Conservation (phyloP, 1,139 yeast species). For the Candida anutae region DNA sequence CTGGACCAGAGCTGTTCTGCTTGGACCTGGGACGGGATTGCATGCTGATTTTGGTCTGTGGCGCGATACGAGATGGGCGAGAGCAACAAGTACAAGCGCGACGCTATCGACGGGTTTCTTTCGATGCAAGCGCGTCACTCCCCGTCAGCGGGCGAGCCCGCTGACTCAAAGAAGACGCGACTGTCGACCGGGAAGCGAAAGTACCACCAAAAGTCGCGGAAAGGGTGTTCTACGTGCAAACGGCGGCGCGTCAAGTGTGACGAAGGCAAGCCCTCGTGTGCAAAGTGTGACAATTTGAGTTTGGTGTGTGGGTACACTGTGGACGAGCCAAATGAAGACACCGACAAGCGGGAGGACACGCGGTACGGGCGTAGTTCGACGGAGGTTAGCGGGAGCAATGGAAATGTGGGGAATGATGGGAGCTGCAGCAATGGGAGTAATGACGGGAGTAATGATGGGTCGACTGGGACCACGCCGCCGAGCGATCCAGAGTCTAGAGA, state of each 20-base stretch:
- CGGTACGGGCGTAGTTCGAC: background rate
- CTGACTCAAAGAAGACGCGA: slow-evolving; percentile 4
- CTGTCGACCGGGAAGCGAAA: slow-evolving; percentile 46
- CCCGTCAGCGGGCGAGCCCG: background rate
- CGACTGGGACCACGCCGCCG: background rate
- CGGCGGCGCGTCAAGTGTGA: slow-evolving; percentile 88
- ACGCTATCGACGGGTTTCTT: background rate
- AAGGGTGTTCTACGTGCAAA: slow-evolving; percentile 87
- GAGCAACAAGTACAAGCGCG: background rate
- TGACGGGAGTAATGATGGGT: slow-evolving; percentile 7
- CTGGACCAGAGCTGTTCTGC: too few species aligned
- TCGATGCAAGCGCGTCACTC: too few species aligned
- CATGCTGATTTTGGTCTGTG: background rate
- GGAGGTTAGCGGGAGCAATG: slow-evolving; percentile 50
- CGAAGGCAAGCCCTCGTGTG: slow-evolving; percentile 73
- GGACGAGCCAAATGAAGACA: slow-evolving; percentile 14
- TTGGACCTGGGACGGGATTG: too few species aligned
- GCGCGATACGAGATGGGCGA: background rate
- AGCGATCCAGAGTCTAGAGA: slow-evolving; percentile 4
- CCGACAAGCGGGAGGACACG: background rate
- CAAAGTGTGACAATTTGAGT: slow-evolving; percentile 70
- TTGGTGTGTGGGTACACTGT: slow-evolving; percentile 57
- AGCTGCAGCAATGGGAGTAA: background rate
- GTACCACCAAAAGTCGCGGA: slow-evolving; percentile 79
- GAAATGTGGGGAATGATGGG: slow-evolving; percentile 14